Evolutionary conservation across 2,329 filamentous ascomycete species (phyloP).

Genomic region (Colletotrichum brevisporum): DNA sequence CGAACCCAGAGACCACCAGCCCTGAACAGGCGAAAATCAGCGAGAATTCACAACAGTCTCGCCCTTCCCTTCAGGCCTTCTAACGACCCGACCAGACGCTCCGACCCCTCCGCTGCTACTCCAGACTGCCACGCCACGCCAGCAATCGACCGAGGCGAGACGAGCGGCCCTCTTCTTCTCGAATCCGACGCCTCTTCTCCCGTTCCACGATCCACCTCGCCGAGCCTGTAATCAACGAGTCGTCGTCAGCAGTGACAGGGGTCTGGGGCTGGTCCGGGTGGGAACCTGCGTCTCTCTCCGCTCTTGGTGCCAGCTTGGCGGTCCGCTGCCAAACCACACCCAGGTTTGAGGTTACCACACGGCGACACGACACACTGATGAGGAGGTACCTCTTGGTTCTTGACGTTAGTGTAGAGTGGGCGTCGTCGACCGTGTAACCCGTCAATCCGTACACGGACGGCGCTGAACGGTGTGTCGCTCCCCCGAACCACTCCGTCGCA

Average conservation of each 20-base stretch:
- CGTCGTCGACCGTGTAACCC: too few relatives aligned
- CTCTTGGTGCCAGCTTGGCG: constrained; percentile 36
- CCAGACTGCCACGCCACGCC: constrained; percentile 11
- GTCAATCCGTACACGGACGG: too few relatives aligned
- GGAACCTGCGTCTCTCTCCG: constrained; percentile 37
- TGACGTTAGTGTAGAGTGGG: too few relatives aligned
- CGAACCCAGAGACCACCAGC: background rate
- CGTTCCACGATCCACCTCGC: constrained; percentile 35
- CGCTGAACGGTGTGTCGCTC: constrained; percentile 5
- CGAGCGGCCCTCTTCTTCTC: constrained; percentile 24
- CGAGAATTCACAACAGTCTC: background rate
- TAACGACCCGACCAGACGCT: background rate
- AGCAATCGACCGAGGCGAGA: constrained; percentile 15
- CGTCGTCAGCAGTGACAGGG: constrained; percentile 39
- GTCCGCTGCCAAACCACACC: constrained; percentile 20
- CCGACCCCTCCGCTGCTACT: background rate
- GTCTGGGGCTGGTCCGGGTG: constrained; percentile 18
- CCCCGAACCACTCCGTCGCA: constrained; percentile 20
- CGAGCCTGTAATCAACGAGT: constrained; percentile 40
- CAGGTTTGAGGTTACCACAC: background rate
- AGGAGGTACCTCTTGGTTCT: too few relatives aligned
- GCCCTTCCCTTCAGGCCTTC: background rate
- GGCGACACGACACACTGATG: too few relatives aligned
- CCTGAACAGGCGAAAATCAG: background rate
- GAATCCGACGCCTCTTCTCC: constrained; percentile 28